Evolutionary conservation across 1,139 yeast genomes (phyloP).

Genomic region (Saccharomyces hybrid): DNA sequence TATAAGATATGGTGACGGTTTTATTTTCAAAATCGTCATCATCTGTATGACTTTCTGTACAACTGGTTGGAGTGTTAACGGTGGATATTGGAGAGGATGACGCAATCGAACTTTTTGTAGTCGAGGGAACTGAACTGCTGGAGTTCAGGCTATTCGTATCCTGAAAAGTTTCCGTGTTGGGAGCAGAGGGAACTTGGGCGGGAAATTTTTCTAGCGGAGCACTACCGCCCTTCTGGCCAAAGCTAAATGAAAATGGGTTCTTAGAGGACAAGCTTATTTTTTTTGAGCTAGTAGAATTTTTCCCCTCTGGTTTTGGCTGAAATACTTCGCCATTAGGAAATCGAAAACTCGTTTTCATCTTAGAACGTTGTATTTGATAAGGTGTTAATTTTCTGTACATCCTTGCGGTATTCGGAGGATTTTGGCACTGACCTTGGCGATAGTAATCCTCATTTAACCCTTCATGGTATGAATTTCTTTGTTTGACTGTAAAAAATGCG

Average conservation of each 20-base stretch:
- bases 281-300: background rate
- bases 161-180: no score
- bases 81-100: background rate
- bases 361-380: background rate
- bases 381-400: background rate
- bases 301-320: background rate
- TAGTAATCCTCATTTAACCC: background rate
- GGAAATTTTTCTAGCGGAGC: no score
- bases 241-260: no score
- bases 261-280: no score
- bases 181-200: no score
- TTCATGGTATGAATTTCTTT: background rate
- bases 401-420: background rate
- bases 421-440: background rate
- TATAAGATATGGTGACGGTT: background rate
- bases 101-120: background rate
- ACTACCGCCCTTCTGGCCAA: background rate
- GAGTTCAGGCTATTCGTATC: background rate
- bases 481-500: background rate
- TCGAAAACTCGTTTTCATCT: background rate
- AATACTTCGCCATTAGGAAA: background rate
- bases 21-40: slow-evolving; percentile 6
- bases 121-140: background rate
- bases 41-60: slow-evolving; percentile 2
- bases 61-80: background rate